Conservation (phyloP, 768 basidiomycete genomes). For the Phylloporus sp. region DNA sequence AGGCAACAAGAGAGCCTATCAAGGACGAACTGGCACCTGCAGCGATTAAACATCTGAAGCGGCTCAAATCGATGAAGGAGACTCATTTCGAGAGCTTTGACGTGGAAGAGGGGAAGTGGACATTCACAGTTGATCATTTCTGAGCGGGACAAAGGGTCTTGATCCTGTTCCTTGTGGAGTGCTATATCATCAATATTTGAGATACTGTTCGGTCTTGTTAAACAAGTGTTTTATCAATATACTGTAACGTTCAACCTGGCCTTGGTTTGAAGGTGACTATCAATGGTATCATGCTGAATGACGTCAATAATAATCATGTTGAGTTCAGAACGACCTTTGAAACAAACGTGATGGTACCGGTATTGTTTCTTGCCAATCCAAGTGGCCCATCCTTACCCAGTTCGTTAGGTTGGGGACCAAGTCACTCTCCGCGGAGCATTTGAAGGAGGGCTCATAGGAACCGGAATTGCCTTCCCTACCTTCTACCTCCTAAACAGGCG, state of each 20-base stretch:
- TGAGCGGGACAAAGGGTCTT: constrained; percentile 31
- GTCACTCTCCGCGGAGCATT: constrained; percentile 59
- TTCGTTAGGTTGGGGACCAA: constrained; percentile 37
- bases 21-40: constrained; percentile 73
- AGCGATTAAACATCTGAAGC: constrained; percentile 70
- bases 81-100: constrained; percentile 85
- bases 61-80: constrained; percentile 78
- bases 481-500: constrained; percentile 50
- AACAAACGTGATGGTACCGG: constrained; percentile 14
- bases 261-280: background rate
- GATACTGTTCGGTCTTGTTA: background rate
- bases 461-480: constrained; percentile 49
- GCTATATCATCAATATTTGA: constrained; percentile 6
- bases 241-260: background rate
- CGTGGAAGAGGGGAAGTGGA: constrained; percentile 81
- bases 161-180: background rate
- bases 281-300: no score
- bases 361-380: background rate
- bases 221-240: background rate
- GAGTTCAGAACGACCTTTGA: background rate
- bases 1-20: constrained; percentile 86
- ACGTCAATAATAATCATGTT: no score
- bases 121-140: constrained; percentile 93
- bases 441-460: constrained; percentile 53
- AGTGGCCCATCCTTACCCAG: background rate